Base-by-base conservation (phyloP, 805 yeast species). In the Zygoascus flipseniorum region DNA sequence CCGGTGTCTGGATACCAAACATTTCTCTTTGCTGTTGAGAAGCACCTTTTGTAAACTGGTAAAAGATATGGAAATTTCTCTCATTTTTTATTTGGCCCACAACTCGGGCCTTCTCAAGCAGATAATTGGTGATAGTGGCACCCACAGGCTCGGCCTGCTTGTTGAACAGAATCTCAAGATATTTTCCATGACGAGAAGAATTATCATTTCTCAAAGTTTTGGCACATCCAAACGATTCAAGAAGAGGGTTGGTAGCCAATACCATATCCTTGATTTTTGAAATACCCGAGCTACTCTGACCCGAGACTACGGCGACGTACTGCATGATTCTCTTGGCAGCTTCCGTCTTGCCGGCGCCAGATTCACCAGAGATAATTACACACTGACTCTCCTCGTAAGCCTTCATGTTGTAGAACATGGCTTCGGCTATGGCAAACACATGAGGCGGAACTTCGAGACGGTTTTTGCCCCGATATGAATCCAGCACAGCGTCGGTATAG, bases 291-390 rank as follows among this genome's bases (percentile, higher is more conserved):
- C 85, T 76, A 8, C 76, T 68, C 14, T 81, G 76, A 11, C 90
- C 95, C 1, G 93, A 83, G 2, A 89, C 96, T 23, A 90, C 82
- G 39, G 97, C 69, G 61, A 92, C 85, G 68, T 92, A 92, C 71
- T 92, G 97, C 98, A 92, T 92, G 69, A 92, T 90, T 68, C 95
- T 82, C 74, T 92, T 92, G 43, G 98, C 97, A 20, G 97, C 97
- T 72, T 92, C 98, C 5, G 98, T 92, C 67, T 92, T 92, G 50
- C 98, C 98, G 4, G 98, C 98, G 57, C 98, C 98, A 1, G 96
- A 87, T 69, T 92, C 98, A 54, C 98, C 98, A 2, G 96, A 87
- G 60, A 93, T 93, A 62, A 93, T 93, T 20, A 93, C 98, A 77
- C 98, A 92, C 69, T 93, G 99, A 65, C 83, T 89, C 63, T 93